Percentiles rank a stretch among this genome's conserved stretches.
phyloP scores from a whole-genome alignment of 495 filamentous ascomycete genomes.

The Sphaerosporella brunnea region DNA sequence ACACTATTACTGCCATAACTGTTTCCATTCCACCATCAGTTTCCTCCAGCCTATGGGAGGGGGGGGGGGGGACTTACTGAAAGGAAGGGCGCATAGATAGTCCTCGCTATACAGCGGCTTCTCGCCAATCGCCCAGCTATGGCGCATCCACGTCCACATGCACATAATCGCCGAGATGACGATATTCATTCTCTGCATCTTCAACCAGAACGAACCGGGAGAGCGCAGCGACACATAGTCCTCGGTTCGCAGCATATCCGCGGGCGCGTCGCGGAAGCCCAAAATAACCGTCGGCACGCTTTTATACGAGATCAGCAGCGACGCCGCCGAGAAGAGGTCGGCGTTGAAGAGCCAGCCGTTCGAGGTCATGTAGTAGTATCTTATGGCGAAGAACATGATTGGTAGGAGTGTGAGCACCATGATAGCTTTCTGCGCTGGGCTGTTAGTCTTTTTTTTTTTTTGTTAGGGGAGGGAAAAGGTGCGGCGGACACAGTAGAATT shows the following conservation, averaged over 20 bases:
- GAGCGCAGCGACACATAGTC: too few relatives aligned
- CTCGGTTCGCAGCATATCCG: not conserved
- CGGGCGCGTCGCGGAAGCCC: not conserved
- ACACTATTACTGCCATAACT: conserved; percentile 2
- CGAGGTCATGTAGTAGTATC: not conserved
- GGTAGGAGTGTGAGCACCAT: not conserved
- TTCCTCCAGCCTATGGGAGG: not conserved
- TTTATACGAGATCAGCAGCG: not conserved
- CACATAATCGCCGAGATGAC: not conserved
- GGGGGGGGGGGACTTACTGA: not conserved
- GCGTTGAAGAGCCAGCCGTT: not conserved
- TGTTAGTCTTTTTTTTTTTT: too few relatives aligned
- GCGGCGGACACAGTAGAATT: conserved; percentile 2
- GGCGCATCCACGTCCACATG: not conserved
- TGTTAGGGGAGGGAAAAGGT: too few relatives aligned
- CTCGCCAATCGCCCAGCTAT: not conserved
- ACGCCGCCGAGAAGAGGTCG: not conserved
- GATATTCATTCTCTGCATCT: conserved; percentile 1
- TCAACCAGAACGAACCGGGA: too few relatives aligned
- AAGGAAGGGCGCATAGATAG: not conserved
- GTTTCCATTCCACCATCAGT: not conserved
- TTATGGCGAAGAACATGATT: not conserved
- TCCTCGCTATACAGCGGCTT: not conserved
- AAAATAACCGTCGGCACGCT: not conserved
- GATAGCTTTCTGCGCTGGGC: not conserved